These are phyloP conservation scores for Penicillium simplicissimum DNA, from an alignment of 495 filamentous ascomycete genomes.

Conservation along the genomic window DNA sequence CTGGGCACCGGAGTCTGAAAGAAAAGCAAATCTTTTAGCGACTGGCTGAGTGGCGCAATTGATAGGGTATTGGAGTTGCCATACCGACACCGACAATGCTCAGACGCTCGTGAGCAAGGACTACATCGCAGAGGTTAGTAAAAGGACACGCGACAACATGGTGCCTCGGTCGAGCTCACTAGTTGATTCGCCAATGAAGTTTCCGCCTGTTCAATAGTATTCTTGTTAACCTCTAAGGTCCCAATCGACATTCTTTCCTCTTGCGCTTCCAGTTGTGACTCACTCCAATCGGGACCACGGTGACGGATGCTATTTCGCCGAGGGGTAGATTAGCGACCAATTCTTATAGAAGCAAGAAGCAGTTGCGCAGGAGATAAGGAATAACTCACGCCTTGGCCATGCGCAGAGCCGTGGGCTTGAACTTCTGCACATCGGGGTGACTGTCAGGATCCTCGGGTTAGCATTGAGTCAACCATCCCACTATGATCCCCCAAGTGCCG, in stretches of 20 bases:
- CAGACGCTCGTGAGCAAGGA: slow-evolving; percentile 95
- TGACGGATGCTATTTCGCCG: slow-evolving; percentile 72
- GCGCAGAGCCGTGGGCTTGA: slow-evolving; percentile 94
- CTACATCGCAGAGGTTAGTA: slow-evolving; percentile 51
- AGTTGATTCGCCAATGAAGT: slow-evolving; percentile 73
- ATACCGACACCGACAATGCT: slow-evolving; percentile 96
- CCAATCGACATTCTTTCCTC: slow-evolving; percentile 5
- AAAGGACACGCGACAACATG: slow-evolving; percentile 1
- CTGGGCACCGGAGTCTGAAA: slow-evolving; percentile 86
- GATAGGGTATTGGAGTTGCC: slow-evolving; percentile 20
- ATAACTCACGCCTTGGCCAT: slow-evolving; percentile 89
- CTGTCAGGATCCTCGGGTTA: slow-evolving; percentile 45
- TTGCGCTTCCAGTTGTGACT: slow-evolving; percentile 45
- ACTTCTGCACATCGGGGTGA: slow-evolving; percentile 92
- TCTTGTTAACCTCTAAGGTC: slow-evolving; percentile 16
- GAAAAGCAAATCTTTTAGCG: slow-evolving; percentile 18
- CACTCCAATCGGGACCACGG: slow-evolving; percentile 98
- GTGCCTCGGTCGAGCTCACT: slow-evolving; percentile 56
- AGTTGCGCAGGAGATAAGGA: slow-evolving; percentile 13
- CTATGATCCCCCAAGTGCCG: neutral
- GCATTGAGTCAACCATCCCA: slow-evolving; percentile 20
- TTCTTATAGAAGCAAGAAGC: slow-evolving; percentile 32
- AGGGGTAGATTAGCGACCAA: slow-evolving; percentile 26
- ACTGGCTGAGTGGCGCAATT: neutral
- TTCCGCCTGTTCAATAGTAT: slow-evolving; percentile 66